Percentiles rank a stretch among this genome's conserved stretches.
phyloP scores from a whole-genome alignment of 306 rosid genomes.

The Hippophae rhamnoides region DNA sequence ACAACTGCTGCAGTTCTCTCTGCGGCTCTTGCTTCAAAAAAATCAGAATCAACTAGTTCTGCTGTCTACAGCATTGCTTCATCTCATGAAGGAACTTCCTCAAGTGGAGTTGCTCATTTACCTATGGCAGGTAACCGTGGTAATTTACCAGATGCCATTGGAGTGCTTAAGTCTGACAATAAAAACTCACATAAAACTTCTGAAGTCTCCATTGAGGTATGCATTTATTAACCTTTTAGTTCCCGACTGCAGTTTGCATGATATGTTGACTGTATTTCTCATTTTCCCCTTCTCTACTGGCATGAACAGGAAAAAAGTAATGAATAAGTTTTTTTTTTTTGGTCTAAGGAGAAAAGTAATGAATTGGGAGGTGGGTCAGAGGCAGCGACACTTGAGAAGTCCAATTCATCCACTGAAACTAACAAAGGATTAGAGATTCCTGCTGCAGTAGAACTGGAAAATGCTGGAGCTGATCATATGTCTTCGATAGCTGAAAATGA shows the following conservation, averaged over 20 bases:
- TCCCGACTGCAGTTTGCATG: background rate
- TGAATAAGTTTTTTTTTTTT: background rate
- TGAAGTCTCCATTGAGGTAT: constrained; percentile 26
- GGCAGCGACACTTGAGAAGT: constrained; percentile 12
- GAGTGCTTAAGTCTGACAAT: constrained; percentile 7
- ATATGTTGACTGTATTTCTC: background rate
- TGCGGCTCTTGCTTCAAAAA: constrained; percentile 50
- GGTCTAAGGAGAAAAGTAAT: constrained; percentile 9
- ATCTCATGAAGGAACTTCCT: constrained; percentile 17
- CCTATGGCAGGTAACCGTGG: constrained; percentile 9
- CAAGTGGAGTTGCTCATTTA: constrained; percentile 8
- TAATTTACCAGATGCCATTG: constrained; percentile 16
- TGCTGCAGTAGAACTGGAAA: constrained; percentile 8
- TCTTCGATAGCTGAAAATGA: constrained; percentile 8
- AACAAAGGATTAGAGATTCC: constrained; percentile 5
- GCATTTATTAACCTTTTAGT: background rate
- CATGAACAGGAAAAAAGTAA: constrained; percentile 16
- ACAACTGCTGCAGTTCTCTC: constrained; percentile 41
- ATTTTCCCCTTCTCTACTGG: background rate
- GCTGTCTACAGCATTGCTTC: constrained; percentile 16
- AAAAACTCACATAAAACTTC: constrained; percentile 10
- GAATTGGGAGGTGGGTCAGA: constrained; percentile 8
- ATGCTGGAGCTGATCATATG: constrained; percentile 1
- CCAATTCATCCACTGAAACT: constrained; percentile 14
- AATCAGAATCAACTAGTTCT: constrained; percentile 30